A percentile compares a stretch with the other conserved stretches of the same genome.
phyloP scores from a whole-genome alignment of 2,329 filamentous ascomycete genomes.

The Blastomyces silverae region DNA sequence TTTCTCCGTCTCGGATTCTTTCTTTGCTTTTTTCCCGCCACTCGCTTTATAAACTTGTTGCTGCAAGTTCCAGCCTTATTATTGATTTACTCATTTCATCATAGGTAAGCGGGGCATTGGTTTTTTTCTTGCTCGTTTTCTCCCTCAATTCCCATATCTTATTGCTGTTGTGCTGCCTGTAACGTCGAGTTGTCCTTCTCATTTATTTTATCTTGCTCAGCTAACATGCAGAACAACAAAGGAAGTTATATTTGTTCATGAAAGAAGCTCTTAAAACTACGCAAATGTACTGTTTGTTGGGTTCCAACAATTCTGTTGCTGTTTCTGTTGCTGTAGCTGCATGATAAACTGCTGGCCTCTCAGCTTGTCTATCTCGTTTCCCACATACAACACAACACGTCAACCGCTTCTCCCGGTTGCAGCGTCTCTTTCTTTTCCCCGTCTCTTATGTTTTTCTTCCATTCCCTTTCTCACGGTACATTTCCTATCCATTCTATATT shows the following conservation, averaged over 20 bases:
- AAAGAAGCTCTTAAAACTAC: neutral
- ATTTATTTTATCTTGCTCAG: neutral
- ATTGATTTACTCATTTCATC: neutral
- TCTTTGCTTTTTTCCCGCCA: neutral
- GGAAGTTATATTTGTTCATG: neutral
- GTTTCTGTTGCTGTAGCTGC: neutral
- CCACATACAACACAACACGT: neutral
- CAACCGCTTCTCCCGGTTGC: neutral
- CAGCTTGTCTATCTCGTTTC: slow-evolving; percentile 35
- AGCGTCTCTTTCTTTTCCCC: neutral
- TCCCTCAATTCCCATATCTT: neutral
- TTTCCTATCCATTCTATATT: neutral
- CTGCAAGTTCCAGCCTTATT: neutral
- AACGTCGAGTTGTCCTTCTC: neutral
- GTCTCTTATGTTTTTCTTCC: neutral
- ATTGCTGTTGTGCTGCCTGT: neutral
- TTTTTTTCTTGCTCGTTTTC: neutral
- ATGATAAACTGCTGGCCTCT: too few species aligned
- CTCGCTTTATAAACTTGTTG: neutral
- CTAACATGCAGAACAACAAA: slow-evolving; percentile 6
- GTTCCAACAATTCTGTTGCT: neutral
- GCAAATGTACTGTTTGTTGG: neutral
- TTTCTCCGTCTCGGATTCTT: neutral
- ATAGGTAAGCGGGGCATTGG: neutral
- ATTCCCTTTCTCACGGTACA: neutral